Evolutionary conservation across 2,329 filamentous ascomycete species (phyloP).

Genomic region (Penicillium sp.): DNA sequence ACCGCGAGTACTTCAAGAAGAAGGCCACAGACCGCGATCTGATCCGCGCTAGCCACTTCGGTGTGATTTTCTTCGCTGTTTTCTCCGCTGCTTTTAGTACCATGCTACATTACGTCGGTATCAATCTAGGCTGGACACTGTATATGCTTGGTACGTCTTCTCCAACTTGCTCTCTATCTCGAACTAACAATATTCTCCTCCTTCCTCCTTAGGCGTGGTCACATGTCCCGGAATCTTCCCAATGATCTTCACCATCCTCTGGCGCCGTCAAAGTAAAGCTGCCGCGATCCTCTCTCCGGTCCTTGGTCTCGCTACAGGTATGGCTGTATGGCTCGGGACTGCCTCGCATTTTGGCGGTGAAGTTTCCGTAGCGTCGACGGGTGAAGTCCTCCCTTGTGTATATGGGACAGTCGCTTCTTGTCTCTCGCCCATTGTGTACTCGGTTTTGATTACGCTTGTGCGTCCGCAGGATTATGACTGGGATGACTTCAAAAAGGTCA

Average conservation of each 20-base stretch:
- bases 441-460: conserved; percentile 46
- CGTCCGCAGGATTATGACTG: conserved; percentile 45
- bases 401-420: conserved; percentile 55
- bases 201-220: conserved; percentile 41
- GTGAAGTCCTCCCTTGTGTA: conserved; percentile 49
- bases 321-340: conserved; percentile 53
- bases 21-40: conserved; percentile 47
- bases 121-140: conserved; percentile 54
- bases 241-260: conserved; percentile 53
- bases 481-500: conserved; percentile 36
- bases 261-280: conserved; percentile 48
- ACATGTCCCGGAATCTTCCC: conserved; percentile 55
- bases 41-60: conserved; percentile 52
- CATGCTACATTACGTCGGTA: conserved; percentile 52
- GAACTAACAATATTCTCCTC: not conserved
- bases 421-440: conserved; percentile 52
- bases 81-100: conserved; percentile 54
- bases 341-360: conserved; percentile 48
- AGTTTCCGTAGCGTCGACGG: conserved; percentile 49
- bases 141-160: conserved; percentile 48
- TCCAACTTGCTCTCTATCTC: not conserved
- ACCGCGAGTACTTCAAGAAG: conserved; percentile 50
- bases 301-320: conserved; percentile 50
- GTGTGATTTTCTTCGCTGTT: conserved; percentile 52
- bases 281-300: conserved; percentile 52